These are phyloP conservation scores for Blastocystis sp. DNA, from an alignment of 352 stramenopile genomes.

Conservation along the genomic window DNA sequence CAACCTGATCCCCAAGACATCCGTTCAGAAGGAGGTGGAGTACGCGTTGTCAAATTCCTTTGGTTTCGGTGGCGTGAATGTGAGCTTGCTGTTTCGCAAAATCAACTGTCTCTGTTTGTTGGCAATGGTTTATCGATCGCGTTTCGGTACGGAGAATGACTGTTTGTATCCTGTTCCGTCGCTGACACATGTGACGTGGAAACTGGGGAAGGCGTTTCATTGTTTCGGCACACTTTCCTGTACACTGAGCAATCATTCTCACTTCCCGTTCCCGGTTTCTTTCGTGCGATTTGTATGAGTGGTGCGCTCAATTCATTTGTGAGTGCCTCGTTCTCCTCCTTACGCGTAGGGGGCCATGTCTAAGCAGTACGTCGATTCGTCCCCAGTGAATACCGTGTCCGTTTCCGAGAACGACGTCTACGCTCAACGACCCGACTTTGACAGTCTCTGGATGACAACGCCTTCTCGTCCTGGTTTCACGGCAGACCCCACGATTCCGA, in stretches of 20 bases:
- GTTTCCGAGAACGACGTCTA: not conserved
- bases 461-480: not conserved
- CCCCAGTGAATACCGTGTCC: not conserved
- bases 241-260: too few species aligned
- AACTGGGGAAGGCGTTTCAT: not conserved
- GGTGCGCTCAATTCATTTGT: not conserved
- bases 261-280: too few species aligned
- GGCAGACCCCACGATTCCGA: not conserved
- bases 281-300: not conserved
- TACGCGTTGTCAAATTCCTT: slow-evolving; percentile 92
- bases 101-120: slow-evolving; percentile 26
- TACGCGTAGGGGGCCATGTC: not conserved
- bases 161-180: too few species aligned
- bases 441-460: not conserved
- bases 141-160: too few species aligned
- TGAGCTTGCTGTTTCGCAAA: slow-evolving; percentile 46
- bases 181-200: too few species aligned
- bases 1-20: slow-evolving; percentile 80
- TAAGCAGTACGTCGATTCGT: not conserved
- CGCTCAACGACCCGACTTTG: not conserved
- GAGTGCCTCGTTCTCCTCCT: too few species aligned
- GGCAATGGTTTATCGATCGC: too few species aligned
- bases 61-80: slow-evolving; percentile 95
- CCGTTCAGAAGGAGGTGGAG: slow-evolving; percentile 77
- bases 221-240: not conserved